Percentiles rank a stretch among this genome's conserved stretches.
Evolutionary conservation across 2,329 filamentous ascomycete genomes (phyloP).

Genomic region (Stemphylium beticola): DNA sequence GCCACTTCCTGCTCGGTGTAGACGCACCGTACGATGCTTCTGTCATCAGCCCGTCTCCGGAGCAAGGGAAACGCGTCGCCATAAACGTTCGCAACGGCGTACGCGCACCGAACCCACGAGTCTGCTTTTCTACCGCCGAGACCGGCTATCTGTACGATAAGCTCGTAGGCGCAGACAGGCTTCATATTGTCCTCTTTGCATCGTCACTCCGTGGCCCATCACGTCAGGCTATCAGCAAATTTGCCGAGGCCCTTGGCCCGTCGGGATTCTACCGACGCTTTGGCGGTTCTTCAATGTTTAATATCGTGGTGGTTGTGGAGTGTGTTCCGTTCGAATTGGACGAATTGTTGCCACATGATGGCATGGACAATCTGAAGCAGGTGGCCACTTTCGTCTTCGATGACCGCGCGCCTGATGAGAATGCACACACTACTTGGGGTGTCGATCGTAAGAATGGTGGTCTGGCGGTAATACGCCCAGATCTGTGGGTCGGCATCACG

Average conservation of each 20-base stretch:
- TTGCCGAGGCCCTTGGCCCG: background rate
- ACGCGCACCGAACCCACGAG: background rate
- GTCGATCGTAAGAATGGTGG: constrained; percentile 28
- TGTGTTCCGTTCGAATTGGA: background rate
- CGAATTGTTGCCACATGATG: background rate
- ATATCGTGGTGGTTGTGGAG: background rate
- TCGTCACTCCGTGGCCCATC: background rate
- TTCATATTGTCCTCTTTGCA: background rate
- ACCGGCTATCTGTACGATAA: background rate
- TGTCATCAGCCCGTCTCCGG: background rate
- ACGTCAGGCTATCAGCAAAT: background rate
- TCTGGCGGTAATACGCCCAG: constrained; percentile 22
- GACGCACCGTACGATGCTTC: background rate
- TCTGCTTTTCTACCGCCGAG: background rate
- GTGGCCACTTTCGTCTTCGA: constrained; percentile 28
- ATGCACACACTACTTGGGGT: constrained; percentile 28
- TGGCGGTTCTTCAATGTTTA: background rate
- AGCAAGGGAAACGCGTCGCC: background rate
- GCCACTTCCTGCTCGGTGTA: background rate
- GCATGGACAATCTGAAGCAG: constrained; percentile 6
- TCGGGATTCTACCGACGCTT: background rate
- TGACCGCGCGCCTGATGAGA: constrained; percentile 35
- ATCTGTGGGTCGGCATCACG: background rate
- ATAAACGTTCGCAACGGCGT: background rate
- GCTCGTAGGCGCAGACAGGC: background rate